phyloP scores from a whole-genome alignment of 2,329 filamentous ascomycete genomes.

The Neofusicoccum kwambonambiense region DNA sequence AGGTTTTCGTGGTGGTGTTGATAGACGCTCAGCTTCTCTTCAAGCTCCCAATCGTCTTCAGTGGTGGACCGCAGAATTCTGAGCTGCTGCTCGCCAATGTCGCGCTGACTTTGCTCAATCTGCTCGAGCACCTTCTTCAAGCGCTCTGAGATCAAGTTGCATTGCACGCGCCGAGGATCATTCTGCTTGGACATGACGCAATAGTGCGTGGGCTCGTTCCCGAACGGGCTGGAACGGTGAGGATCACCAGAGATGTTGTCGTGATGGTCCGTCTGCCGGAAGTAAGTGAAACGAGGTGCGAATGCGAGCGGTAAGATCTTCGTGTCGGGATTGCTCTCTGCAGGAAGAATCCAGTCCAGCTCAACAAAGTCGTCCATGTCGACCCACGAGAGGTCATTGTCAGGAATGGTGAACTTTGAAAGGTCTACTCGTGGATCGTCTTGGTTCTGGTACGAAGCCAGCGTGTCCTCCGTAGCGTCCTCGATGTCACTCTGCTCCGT shows the following conservation, averaged over 20 bases:
- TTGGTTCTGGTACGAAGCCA: conserved; percentile 55
- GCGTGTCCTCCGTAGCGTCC: conserved; percentile 60
- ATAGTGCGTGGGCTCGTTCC: conserved; percentile 87
- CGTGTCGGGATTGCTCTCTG: conserved; percentile 85
- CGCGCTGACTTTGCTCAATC: conserved; percentile 69
- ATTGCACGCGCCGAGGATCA: conserved; percentile 85
- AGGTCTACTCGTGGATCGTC: conserved; percentile 58
- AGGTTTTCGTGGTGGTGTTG: conserved; percentile 58
- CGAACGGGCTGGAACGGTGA: conserved; percentile 83
- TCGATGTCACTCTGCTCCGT: conserved; percentile 76
- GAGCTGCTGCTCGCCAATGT: conserved; percentile 73
- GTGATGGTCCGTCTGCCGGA: conserved; percentile 91
- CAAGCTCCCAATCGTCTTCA: conserved; percentile 52
- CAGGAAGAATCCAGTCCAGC: conserved; percentile 90
- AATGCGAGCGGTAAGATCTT: conserved; percentile 91
- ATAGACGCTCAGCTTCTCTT: conserved; percentile 56
- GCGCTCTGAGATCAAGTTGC: conserved; percentile 77
- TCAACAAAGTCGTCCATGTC: conserved; percentile 99
- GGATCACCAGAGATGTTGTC: conserved; percentile 77
- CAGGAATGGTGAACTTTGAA: conserved; percentile 90
- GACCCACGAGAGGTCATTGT: conserved; percentile 94
- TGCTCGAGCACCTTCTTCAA: conserved; percentile 77
- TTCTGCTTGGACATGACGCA: conserved; percentile 79
- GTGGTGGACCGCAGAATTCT: conserved; percentile 51
- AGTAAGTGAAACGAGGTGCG: conserved; percentile 94